Evolutionary conservation across 768 basidiomycete genomes (phyloP).

Genomic region (Boletus rufocinnamomeus): DNA sequence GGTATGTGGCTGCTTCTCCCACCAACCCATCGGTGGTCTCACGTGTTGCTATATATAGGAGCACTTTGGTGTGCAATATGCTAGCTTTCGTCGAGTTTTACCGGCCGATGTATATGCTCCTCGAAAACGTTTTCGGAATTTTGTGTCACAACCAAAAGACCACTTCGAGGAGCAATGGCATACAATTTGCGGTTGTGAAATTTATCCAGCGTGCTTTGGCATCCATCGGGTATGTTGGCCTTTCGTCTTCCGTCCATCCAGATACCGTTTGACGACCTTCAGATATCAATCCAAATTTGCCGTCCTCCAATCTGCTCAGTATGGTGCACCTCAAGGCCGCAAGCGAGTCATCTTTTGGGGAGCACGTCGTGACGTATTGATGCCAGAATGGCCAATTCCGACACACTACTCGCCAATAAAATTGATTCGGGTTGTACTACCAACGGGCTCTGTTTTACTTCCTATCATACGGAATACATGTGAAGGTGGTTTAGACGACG

Average conservation of each 20-base stretch:
- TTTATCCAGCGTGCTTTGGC: conserved; percentile 61
- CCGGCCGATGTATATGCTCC: conserved; percentile 59
- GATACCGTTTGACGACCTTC: not conserved
- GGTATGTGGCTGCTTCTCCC: conserved; percentile 38
- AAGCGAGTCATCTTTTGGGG: conserved; percentile 69
- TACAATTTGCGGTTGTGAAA: conserved; percentile 64
- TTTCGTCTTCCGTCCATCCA: not conserved
- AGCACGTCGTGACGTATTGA: conserved; percentile 53
- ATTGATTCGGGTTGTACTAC: conserved; percentile 40
- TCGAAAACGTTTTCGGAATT: conserved; percentile 75
- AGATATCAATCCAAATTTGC: conserved; percentile 65
- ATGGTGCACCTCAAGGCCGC: conserved; percentile 72
- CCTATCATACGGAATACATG: conserved; percentile 48
- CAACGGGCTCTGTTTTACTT: conserved; percentile 43
- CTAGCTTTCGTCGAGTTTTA: conserved; percentile 69
- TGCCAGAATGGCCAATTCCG: conserved; percentile 68
- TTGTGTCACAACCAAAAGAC: conserved; percentile 51
- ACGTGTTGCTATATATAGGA: conserved; percentile 37
- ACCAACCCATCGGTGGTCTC: not conserved
- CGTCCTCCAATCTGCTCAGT: conserved; percentile 69
- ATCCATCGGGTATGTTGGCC: conserved; percentile 58
- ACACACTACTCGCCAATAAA: conserved; percentile 50
- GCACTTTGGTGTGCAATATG: conserved; percentile 69
- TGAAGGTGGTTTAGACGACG: conserved; percentile 26
- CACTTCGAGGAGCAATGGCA: conserved; percentile 36